A percentile compares a stretch with the other conserved stretches of the same genome.
Evolutionary conservation across 1,284 basidiomycete genomes (phyloP).

Genomic region (Kalmanozyma brasiliensis): DNA sequence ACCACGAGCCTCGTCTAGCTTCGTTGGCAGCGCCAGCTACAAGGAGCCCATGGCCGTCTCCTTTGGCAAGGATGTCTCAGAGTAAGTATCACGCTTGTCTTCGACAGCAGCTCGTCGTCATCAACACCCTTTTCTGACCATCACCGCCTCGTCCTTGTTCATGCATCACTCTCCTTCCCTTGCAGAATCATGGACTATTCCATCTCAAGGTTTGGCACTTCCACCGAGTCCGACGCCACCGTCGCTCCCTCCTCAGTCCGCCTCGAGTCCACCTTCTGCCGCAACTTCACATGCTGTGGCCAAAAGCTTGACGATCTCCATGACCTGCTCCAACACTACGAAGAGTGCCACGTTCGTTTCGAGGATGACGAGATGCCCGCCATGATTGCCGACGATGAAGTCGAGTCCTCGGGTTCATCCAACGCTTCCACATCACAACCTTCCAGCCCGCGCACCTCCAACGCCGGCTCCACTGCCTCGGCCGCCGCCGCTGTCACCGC

Average conservation of each 20-base stretch:
- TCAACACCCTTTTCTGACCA: neutral
- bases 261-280: constrained; percentile 66
- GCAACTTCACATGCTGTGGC: constrained; percentile 67
- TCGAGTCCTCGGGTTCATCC: constrained; percentile 53
- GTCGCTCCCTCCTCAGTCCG: constrained; percentile 60
- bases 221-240: constrained; percentile 63
- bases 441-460: constrained; percentile 53
- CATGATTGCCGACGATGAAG: constrained; percentile 60
- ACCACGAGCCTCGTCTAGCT: constrained; percentile 44
- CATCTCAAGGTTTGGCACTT: constrained; percentile 61
- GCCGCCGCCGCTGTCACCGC: constrained; percentile 24
- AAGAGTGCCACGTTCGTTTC: constrained; percentile 66
- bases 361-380: constrained; percentile 65
- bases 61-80: constrained; percentile 63
- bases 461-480: constrained; percentile 28
- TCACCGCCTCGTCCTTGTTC: neutral
- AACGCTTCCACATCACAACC: constrained; percentile 56
- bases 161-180: too few relatives aligned
- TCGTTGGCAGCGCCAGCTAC: constrained; percentile 58
- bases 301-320: constrained; percentile 64
- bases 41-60: constrained; percentile 64
- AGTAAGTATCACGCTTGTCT: constrained; percentile 47
- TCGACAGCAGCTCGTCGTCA: neutral
- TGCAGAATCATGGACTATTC: constrained; percentile 65
- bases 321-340: constrained; percentile 67